Base-by-base conservation (phyloP, 75 land plant genomes). In the Larix kaempferi region DNA sequence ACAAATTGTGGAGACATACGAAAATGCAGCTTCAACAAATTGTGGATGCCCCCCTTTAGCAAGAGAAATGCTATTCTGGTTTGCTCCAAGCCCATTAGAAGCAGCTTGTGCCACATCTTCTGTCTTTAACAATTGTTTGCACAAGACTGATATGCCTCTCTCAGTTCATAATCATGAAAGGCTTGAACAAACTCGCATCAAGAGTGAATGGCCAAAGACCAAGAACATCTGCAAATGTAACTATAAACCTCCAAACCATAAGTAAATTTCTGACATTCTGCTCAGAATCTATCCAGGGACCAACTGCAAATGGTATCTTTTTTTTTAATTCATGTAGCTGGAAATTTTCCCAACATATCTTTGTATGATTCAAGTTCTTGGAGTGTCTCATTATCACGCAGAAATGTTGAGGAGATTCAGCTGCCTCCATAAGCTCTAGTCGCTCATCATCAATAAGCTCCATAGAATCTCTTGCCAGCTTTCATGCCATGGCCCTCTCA, bases 131-230 rank as follows among this genome's bases (percentile, higher is more conserved):
- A 37, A 96, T 83, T 52, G 86, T 85, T 78, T 82, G 94, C 52
- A 94, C 37, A 35, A 96, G 88, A 56, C 91, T 87, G 78, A 94
- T 73, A 83, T 96, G 94, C 26, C 91, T 84, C 76, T 96, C 99
- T 37, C 89, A 86, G 44, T 66, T 94, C 99, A 88, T 88, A 92
- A 78, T 97, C 99, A 87, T 97, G 99, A 69, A 94, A 82, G 58
- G 92, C 92, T 85, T 97, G 99, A 27, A 94, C 88, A 80, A 97
- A 91, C 80, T 97, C 99, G n/a, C n/a, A 82, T 97, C 99, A 56
- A 97, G 82, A 19, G 99, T 97, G 78, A 97, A 97, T 74, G 98
- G 98, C 98, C 98, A 97, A 14, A 97, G 86, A 41, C 85, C 88
- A 75, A 97, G 84, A 63, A 92, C 90, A 83, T 97, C 99, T 56